Base-by-base conservation (phyloP, 2,329 filamentous ascomycete species). In the Pseudogymnoascus sp. region DNA sequence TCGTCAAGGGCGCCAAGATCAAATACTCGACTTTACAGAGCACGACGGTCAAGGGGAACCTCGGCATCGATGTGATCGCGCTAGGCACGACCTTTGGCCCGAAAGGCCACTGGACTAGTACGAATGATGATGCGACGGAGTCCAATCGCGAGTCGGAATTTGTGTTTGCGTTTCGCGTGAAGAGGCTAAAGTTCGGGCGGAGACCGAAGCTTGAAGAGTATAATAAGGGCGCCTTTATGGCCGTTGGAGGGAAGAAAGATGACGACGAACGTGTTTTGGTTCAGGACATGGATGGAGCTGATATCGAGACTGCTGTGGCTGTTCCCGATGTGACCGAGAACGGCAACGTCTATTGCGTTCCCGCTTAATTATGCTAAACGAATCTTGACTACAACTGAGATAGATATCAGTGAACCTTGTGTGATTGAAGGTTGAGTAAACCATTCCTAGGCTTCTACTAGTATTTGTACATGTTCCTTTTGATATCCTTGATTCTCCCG, bases 1-100 rank as follows among this genome's bases (percentile, higher is more conserved):
- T 71, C 60, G 69, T 70, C 64, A 69, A 69, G 42, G 69, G 69
- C 63, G 69, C 68, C 11, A 71, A 62, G 37, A 71, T 71, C 65
- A 68, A 68, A 62, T 71, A 68, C 66, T 71, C 69, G 36, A 65
- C 67, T 65, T 67, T 66, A 42, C 43, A 63, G 25, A 69, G 60
- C 53, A 70, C 65, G 61, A 63, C 65, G 16, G 68, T 66, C 31
- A 64, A 60, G 40, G 67, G 66, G 31, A 68, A 70, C 59, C 8
- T 69, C n/a, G 67, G 67, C 60, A 63, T 69, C 63, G 67, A 68
- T 60, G 63, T 67, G 61, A 60, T 63, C 40, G 25, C 67, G 40
- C 59, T 69, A n/a, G 69, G 68, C 46, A 68, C 46, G 42, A 68
- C 66, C 62, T 60, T 69, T 53, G 68, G 69, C n/a, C 69, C 69